Percentiles rank a stretch among this genome's conserved stretches.
Evolutionary conservation across 2,329 filamentous ascomycete genomes (phyloP).

Genomic region (Chaetomiaceae sp.): DNA sequence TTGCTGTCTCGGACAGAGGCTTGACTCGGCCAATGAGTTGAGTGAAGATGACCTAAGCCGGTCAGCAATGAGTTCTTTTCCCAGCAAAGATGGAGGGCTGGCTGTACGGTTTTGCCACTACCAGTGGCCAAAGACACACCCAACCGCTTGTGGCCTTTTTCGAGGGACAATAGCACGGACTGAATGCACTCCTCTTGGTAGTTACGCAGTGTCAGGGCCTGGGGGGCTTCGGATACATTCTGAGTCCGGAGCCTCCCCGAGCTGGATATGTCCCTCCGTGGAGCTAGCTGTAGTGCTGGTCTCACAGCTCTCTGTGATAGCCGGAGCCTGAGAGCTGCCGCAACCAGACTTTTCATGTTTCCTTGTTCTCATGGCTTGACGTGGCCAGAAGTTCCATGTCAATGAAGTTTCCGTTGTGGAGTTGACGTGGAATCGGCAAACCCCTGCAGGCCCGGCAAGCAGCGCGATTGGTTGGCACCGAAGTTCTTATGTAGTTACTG

Average conservation of each 20-base stretch:
- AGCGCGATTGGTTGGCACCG: background rate
- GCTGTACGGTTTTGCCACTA: slow-evolving; percentile 74
- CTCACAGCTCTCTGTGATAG: background rate
- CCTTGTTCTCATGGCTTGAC: background rate
- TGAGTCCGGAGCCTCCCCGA: background rate
- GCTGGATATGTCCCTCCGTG: slow-evolving; percentile 5
- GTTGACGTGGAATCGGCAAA: slow-evolving; percentile 5
- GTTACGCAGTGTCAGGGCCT: slow-evolving; percentile 44
- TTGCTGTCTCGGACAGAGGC: slow-evolving; percentile 51
- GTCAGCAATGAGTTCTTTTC: background rate
- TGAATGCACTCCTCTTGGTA: slow-evolving; percentile 93
- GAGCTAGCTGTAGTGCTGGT: background rate
- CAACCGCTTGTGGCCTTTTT: slow-evolving; percentile 69
- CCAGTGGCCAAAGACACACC: slow-evolving; percentile 86
- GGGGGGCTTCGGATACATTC: background rate
- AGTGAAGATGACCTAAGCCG: slow-evolving; percentile 72
- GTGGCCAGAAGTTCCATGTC: background rate
- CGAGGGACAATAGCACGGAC: slow-evolving; percentile 66
- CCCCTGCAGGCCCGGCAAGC: background rate
- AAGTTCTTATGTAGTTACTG: no score
- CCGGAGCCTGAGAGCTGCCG: background rate
- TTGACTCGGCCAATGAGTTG: slow-evolving; percentile 79
- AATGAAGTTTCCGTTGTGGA: background rate
- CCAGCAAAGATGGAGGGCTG: background rate
- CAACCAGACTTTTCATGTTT: slow-evolving; percentile 9